phyloP scores from a whole-genome alignment of 2,329 filamentous ascomycete species.

The Fusarium neocosmosporiellum region DNA sequence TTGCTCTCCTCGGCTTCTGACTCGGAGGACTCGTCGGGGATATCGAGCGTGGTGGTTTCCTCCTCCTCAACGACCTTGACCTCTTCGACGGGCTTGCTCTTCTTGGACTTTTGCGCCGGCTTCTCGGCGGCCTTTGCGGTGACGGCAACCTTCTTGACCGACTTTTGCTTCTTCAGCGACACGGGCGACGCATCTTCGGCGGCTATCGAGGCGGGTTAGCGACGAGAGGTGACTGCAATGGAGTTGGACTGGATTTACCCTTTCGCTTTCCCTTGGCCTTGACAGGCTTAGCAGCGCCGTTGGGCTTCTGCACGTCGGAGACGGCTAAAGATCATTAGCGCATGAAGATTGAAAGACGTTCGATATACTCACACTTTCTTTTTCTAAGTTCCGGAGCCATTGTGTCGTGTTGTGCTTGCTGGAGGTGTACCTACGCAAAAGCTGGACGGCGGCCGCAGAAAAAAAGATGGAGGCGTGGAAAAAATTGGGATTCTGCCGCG shows the following conservation, averaged over 20 bases:
- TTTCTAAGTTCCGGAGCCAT: conserved; percentile 62
- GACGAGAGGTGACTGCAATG: neutral
- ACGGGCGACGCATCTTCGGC: conserved; percentile 58
- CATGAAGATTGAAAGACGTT: neutral
- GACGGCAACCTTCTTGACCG: conserved; percentile 47
- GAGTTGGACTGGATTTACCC: conserved; percentile 39
- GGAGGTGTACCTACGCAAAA: conserved; percentile 27
- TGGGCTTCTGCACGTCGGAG: conserved; percentile 47
- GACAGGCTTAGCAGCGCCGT: conserved; percentile 46
- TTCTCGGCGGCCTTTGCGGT: conserved; percentile 48
- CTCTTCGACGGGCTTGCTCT: conserved; percentile 46
- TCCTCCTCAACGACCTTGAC: conserved; percentile 42
- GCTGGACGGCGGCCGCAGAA: conserved; percentile 28
- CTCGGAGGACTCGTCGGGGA: conserved; percentile 48
- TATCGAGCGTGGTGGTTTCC: conserved; percentile 42
- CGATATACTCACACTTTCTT: conserved; percentile 46
- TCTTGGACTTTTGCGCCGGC: conserved; percentile 46
- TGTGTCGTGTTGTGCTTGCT: conserved; percentile 40
- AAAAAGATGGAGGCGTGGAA: conserved; percentile 43
- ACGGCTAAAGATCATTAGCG: conserved; percentile 41
- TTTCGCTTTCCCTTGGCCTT: conserved; percentile 55
- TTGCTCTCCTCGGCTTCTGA: conserved; percentile 56
- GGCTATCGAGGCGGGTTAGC: conserved; percentile 49
- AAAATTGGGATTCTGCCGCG: conserved; percentile 53
- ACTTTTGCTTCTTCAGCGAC: conserved; percentile 59